Evolutionary conservation across 345 rosid genomes (phyloP), one percentile per base, ranked within the genome.

Genomic region (Turritis glabra): DNA sequence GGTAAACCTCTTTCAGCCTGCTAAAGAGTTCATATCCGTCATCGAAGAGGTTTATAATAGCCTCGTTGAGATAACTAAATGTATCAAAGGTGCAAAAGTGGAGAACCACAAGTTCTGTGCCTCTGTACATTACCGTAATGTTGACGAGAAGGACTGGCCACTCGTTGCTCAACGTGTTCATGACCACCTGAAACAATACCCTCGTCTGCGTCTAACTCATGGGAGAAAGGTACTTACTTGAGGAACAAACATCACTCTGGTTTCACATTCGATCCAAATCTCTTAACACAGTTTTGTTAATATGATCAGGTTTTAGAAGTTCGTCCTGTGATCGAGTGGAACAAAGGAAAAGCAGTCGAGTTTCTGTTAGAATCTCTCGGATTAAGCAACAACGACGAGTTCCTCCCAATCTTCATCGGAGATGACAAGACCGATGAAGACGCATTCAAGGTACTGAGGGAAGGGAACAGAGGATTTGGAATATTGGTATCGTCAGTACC

Each of bases 61-160:
- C 85, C 99, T 96, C 15, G 86, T 89, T 58, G 91, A 90, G 80
- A 80, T 80, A 33, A 90, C 95, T 22, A 88, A 81, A 74, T 79
- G 73, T 22, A 87, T 92, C 27, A 80, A 88, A 81, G 98, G 99
- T 44, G 82, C 90, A 65, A 90, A 84, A 73, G 93, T 92, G 69
- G 99, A 96, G 82, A 85, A 92, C 76, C 97, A 96, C 84, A 96
- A 92, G 85, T 96, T 96, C 82, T 96, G 99, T 62, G 70, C 85
- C 74, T 85, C 96, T 85, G 95, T 96, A 63, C 99, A 92, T 88
- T 96, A 92, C 78, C 98, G 99, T 78, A 96, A 90, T 37, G 99
- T 92, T 72, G 97, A 96, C 8, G 94, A 88, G 73, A 89, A 92
- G 85, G 88, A 81, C 73, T 95, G 99, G 99, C 86, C 83, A 8